These are phyloP conservation scores for Olyra latifolia DNA, from an alignment of 176 grass and related monocot genomes.

Conservation along the genomic window DNA sequence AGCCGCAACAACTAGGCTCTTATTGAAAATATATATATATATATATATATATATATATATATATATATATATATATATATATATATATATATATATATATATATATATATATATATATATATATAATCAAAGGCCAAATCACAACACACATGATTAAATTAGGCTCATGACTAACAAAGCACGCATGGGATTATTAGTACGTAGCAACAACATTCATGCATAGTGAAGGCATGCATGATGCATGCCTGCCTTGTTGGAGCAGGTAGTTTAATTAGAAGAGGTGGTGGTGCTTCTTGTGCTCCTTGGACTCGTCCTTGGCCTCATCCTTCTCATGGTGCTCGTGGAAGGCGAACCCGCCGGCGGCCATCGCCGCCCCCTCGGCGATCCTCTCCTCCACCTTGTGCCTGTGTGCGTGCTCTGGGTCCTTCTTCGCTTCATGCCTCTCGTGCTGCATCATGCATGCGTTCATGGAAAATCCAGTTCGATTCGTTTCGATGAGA, in stretches of 20 bases:
- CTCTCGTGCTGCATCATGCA: slow-evolving; percentile 41
- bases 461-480: background rate
- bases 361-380: slow-evolving; percentile 23
- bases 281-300: slow-evolving; percentile 52
- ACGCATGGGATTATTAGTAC: background rate
- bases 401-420: slow-evolving; percentile 48
- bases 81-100: too few species aligned
- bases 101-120: too few species aligned
- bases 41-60: too few species aligned
- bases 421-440: slow-evolving; percentile 59
- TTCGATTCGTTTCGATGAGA: background rate
- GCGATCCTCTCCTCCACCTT: slow-evolving; percentile 52
- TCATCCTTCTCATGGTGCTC: slow-evolving; percentile 48
- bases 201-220: background rate
- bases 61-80: too few species aligned
- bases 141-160: background rate
- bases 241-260: background rate
- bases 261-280: slow-evolving; percentile 20
- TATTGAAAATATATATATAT: background rate
- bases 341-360: slow-evolving; percentile 27
- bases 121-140: background rate
- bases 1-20: background rate
- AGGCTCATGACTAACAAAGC: background rate
- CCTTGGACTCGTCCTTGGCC: slow-evolving; percentile 43
- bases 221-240: background rate